Evolutionary conservation across 352 stramenopile genomes (phyloP), one percentile per base, ranked within the genome.

Genomic region (Pythium plurisporium): DNA sequence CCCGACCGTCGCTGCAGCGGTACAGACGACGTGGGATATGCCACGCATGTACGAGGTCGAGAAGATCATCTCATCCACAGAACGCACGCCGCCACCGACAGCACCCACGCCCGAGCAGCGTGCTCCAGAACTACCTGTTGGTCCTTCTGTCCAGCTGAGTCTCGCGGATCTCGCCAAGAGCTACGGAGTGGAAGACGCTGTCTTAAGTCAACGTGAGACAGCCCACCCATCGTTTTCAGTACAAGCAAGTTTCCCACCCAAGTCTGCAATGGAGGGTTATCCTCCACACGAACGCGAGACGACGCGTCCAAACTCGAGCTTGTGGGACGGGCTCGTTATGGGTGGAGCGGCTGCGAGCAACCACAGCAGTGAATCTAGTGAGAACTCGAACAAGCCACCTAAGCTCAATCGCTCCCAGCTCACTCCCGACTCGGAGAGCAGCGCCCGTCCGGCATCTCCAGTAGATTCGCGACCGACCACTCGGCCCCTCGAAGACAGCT

Each of bases 11-110:
- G 49, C 55, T 9, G 49, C 55, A 0, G 43, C 41, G 2, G 62
- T 61, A 2, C 62, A 69, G 30, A 69, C 62, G 6, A 40, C 34
- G 22, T 69, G 62, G 62, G 55, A 69, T 49, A 59, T 64, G 55
- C 14, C 54, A 14, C 47, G 50, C 12, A 57, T 63, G 57, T 59
- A 34, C 23, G 46, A 60, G 9, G 33, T 66, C 0, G 57, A 66
- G 20, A 63, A 70, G 33, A n/a, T 70, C n/a, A 52, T 68, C n/a
- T 38, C 20, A 5, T 26, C 61, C 1, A 11, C 5, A 22, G 50
- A 44, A 15, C 29, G n/a, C 19, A 41, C 20, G 3, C 44, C 25
- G n/a, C n/a, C n/a, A 26, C n/a, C 34, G 8, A 29, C 19, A 40
- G n/a, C n/a, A 22, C 45, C 30, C 4, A 10, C 5, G 11, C 6